Percentiles rank a stretch among this genome's conserved stretches.
Evolutionary conservation across 331 rosid genomes (phyloP).

Genomic region (Pyrus hybrid): DNA sequence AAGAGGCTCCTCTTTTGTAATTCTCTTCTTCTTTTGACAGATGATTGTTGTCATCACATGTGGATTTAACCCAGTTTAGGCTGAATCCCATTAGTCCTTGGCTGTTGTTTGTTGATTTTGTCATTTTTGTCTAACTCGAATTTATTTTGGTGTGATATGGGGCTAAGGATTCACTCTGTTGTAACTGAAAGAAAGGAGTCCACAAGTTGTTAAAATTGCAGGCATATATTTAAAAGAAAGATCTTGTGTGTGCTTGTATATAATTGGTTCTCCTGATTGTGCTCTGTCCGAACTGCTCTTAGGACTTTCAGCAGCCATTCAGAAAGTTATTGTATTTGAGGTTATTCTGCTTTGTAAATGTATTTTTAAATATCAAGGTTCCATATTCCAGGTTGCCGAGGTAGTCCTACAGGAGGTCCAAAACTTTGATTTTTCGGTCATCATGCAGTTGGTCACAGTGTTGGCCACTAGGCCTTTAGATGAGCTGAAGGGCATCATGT

Average conservation of each 20-base stretch:
- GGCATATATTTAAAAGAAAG: no score
- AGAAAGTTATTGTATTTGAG: neutral
- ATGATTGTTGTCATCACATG: neutral
- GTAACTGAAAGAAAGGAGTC: neutral
- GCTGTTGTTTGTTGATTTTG: neutral
- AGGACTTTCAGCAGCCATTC: neutral
- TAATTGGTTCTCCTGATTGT: neutral
- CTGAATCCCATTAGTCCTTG: neutral
- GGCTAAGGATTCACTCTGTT: neutral
- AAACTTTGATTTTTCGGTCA: constrained; percentile 65
- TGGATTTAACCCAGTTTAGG: neutral
- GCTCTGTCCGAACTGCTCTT: neutral
- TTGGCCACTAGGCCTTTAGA: constrained; percentile 66
- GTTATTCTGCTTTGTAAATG: neutral
- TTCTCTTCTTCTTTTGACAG: neutral
- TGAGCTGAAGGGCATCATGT: constrained; percentile 73
- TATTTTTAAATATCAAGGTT: constrained; percentile 16
- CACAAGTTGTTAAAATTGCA: no score
- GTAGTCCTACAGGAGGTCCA: constrained; percentile 81
- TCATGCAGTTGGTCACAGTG: constrained; percentile 82
- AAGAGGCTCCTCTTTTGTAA: neutral
- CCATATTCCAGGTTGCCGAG: constrained; percentile 74
- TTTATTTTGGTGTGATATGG: neutral
- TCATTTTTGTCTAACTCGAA: neutral
- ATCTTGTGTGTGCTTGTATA: neutral